Evolutionary conservation across 106 monocot genomes (phyloP).

Genomic region (Apostasia shenzhenica): DNA sequence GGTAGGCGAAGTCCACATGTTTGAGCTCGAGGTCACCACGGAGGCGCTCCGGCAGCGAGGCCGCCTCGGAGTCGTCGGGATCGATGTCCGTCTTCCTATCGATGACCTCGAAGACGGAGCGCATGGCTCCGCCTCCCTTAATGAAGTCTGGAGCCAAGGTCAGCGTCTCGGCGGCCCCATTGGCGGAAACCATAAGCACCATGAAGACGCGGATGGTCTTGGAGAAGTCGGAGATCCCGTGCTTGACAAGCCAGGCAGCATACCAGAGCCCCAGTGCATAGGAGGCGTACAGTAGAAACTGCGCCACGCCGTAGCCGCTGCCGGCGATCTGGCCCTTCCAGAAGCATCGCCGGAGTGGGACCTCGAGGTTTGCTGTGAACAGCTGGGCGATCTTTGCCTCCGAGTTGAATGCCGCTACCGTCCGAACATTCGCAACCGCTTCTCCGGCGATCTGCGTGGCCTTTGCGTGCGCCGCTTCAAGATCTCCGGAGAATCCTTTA

Average conservation of each 20-base stretch:
- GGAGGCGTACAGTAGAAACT: constrained; percentile 88
- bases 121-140: constrained; percentile 89
- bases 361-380: constrained; percentile 52
- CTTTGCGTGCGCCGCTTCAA: constrained; percentile 68
- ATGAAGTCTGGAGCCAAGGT: constrained; percentile 95
- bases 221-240: constrained; percentile 91
- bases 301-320: constrained; percentile 81
- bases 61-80: constrained; percentile 68
- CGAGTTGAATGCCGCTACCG: constrained; percentile 93
- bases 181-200: constrained; percentile 99
- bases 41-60: constrained; percentile 53
- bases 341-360: constrained; percentile 91
- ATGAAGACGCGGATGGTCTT: constrained; percentile 96
- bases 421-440: constrained; percentile 82
- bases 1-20: constrained; percentile 87
- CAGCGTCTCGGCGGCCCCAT: constrained; percentile 93
- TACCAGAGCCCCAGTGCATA: constrained; percentile 95
- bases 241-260: constrained; percentile 88
- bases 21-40: constrained; percentile 89
- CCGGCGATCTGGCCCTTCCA: constrained; percentile 99
- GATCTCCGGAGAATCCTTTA: constrained; percentile 89
- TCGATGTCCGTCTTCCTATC: constrained; percentile 90
- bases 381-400: constrained; percentile 66
- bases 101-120: constrained; percentile 73
- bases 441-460: constrained; percentile 96